Base-by-base conservation (phyloP, 2,329 filamentous ascomycete species). In the Talaromyces sp. region DNA sequence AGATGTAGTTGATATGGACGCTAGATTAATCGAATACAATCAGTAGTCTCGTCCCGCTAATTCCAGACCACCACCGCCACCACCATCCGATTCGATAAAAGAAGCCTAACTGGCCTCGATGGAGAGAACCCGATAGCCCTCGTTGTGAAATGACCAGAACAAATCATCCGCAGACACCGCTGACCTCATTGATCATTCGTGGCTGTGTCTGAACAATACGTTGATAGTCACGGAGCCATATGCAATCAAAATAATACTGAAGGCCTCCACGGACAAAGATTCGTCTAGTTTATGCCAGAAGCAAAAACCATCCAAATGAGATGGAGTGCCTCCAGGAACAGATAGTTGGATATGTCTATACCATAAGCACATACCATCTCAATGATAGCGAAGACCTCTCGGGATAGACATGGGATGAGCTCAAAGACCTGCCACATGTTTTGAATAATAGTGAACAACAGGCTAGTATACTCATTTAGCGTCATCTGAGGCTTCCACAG, bases 401-500 rank as follows among this genome's bases (percentile, higher is more conserved):
- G 7, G n/a, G 15, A 37, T 39, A 45, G 39, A 43, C 25, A 39
- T 43, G 27, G 13, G 17, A 59, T 45, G 13, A 15, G 37, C 43
- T 45, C 27, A 45, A 25, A 59, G 15, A 43, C 22, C 22, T 57
- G 56, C 56, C 56, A 62, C 60, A 39, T 65, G 52, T 52, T 54
- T 52, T 27, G 15, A 49, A n/a, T 45, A 52, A 62, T 15, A 56
- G 57, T 41, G 25, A 22, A 22, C 1, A 19, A 27, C 50, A 49
- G 33, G 13, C 15, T 15, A 33, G 22, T 25, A 39, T 39, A 17
- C 25, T 81, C 81, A 84, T 82, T 84, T 84, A 43, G 77, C 74
- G 69, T 84, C 82, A 61, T 84, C 82, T 39, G 75, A 72, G 49
- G 74, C 72, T 68, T 82, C 81, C 19, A 77, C 71, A 8, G 78